These are phyloP conservation scores for Mallotus japonicus DNA, from an alignment of 441 rosid species.

Conservation along the genomic window DNA sequence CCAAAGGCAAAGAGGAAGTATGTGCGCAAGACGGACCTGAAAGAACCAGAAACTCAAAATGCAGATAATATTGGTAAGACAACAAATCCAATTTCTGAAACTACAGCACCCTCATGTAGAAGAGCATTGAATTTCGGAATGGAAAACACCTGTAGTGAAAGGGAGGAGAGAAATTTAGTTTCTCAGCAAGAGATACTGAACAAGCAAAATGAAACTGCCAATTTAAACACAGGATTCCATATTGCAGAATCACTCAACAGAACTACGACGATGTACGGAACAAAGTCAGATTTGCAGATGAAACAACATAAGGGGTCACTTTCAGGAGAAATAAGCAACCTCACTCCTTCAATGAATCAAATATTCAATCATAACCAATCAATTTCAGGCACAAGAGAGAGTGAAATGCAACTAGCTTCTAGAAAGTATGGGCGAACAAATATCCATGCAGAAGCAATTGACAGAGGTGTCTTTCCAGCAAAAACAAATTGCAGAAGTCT, in stretches of 20 bases:
- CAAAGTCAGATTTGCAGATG: constrained; percentile 31
- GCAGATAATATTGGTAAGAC: constrained; percentile 27
- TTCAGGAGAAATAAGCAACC: constrained; percentile 25
- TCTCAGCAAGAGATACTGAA: constrained; percentile 30
- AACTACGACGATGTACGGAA: constrained; percentile 20
- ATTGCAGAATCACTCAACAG: constrained; percentile 28
- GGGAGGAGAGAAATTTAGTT: constrained; percentile 19
- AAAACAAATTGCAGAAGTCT: constrained; percentile 26
- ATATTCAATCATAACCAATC: constrained; percentile 28
- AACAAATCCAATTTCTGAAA: constrained; percentile 25
- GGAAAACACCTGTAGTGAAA: constrained; percentile 38
- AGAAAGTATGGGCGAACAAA: constrained; percentile 23
- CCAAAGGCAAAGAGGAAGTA: constrained; percentile 60
- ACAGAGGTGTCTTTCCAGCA: constrained; percentile 33
- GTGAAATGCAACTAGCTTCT: background rate
- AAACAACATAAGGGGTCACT: constrained; percentile 33
- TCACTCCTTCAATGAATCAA: constrained; percentile 29
- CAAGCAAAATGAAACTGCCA: constrained; percentile 14
- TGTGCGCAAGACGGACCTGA: constrained; percentile 39
- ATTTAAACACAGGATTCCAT: constrained; percentile 29
- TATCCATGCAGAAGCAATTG: constrained; percentile 31
- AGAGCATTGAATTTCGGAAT: constrained; percentile 57
- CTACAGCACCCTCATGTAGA: constrained; percentile 48
- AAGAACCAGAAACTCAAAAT: constrained; percentile 43
- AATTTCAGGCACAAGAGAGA: constrained; percentile 6